A percentile compares a stretch with the other conserved stretches of the same genome.
These are phyloP conservation scores for Basidiobolus meristosporus DNA, from an alignment of 371 early-diverging fungal species.

Conservation along the genomic window DNA sequence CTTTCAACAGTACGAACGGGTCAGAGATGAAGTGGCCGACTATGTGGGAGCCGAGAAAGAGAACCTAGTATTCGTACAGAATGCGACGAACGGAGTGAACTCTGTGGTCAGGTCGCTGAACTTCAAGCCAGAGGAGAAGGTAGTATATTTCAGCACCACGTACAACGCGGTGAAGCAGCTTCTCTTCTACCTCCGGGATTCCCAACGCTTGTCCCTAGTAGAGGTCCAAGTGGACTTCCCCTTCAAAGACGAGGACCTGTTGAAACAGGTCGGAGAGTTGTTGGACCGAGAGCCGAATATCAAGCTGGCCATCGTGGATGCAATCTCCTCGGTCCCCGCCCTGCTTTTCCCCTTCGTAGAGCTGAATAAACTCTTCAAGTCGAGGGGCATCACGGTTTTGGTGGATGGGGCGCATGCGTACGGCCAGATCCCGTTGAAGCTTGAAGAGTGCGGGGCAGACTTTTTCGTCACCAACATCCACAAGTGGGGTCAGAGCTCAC, in stretches of 20 bases:
- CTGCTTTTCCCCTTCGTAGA: conserved; percentile 30
- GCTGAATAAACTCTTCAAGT: conserved; percentile 18
- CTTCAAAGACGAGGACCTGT: conserved; percentile 10
- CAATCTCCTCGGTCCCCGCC: conserved; percentile 29
- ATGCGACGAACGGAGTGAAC: conserved; percentile 14
- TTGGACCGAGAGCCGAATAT: conserved; percentile 1
- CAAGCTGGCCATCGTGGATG: conserved; percentile 30
- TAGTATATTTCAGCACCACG: conserved; percentile 16
- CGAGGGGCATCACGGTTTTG: conserved; percentile 27
- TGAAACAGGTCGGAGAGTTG: not conserved
- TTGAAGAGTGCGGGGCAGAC: conserved; percentile 29
- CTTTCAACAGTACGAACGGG: no score
- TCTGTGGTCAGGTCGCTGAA: conserved; percentile 10
- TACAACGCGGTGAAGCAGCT: conserved; percentile 20
- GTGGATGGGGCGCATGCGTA: conserved; percentile 57
- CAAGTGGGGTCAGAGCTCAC: conserved; percentile 51
- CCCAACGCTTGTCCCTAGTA: conserved; percentile 7
- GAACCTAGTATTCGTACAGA: conserved; percentile 14
- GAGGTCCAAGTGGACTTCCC: conserved; percentile 12
- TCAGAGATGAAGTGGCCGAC: conserved; percentile 2
- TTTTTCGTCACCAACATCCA: conserved; percentile 51
- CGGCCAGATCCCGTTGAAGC: conserved; percentile 40
- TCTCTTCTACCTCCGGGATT: conserved; percentile 13
- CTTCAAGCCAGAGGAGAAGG: conserved; percentile 10
- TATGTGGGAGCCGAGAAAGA: conserved; percentile 10